These are phyloP conservation scores for Ramaria sp. DNA, from an alignment of 768 basidiomycete genomes.

Conservation along the genomic window DNA sequence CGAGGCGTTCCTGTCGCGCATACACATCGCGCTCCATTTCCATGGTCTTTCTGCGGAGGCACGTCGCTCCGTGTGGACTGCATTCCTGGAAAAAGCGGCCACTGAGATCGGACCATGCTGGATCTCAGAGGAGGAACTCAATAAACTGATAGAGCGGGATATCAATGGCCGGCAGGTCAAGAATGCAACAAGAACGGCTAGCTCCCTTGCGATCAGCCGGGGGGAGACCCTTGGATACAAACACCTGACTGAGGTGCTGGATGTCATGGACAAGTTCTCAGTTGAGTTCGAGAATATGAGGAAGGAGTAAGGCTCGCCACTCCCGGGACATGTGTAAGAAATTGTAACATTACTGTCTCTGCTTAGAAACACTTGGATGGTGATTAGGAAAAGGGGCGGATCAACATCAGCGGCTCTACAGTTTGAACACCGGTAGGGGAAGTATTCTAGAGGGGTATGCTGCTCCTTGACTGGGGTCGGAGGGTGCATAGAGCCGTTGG, in stretches of 20 bases:
- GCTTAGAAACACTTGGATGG: too few relatives aligned
- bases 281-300: slow-evolving; percentile 1
- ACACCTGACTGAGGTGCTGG: slow-evolving; percentile 47
- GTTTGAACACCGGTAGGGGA: too few relatives aligned
- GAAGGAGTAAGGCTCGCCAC: background rate
- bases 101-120: slow-evolving; percentile 14
- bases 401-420: too few relatives aligned
- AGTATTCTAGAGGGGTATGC: too few relatives aligned
- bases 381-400: too few relatives aligned
- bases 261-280: slow-evolving; percentile 49
- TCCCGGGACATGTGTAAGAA: background rate
- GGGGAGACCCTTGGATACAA: slow-evolving; percentile 34
- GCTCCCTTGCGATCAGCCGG: slow-evolving; percentile 41
- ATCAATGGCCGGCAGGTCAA: slow-evolving; percentile 62
- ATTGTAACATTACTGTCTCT: background rate
- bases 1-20: slow-evolving; percentile 24
- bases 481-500: too few relatives aligned
- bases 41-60: slow-evolving; percentile 41
- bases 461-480: too few relatives aligned
- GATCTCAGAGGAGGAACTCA: slow-evolving; percentile 32
- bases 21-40: slow-evolving; percentile 40
- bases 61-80: slow-evolving; percentile 50
- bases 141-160: slow-evolving; percentile 34
- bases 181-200: slow-evolving; percentile 58
- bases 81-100: slow-evolving; percentile 38